phyloP scores from a whole-genome alignment of 257 asterid species.

The Verbena officinalis region DNA sequence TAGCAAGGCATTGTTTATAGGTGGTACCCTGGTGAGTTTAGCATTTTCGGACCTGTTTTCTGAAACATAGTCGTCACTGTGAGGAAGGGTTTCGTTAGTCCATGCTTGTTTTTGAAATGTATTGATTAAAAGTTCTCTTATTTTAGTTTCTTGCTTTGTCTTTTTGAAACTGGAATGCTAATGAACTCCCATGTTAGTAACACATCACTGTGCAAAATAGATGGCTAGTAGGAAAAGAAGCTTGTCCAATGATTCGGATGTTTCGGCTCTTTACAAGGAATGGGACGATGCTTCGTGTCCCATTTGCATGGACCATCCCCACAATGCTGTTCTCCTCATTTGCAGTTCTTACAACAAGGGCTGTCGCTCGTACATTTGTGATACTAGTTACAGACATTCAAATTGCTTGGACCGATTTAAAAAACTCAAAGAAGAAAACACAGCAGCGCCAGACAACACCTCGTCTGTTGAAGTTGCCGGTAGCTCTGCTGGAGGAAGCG shows the following conservation, averaged over 20 bases:
- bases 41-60: not conserved
- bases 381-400: constrained; percentile 91
- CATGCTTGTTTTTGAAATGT: constrained; percentile 6
- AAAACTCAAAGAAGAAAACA: constrained; percentile 62
- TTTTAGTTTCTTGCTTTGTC: constrained; percentile 13
- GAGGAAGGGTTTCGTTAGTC: not conserved
- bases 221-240: constrained; percentile 99
- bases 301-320: constrained; percentile 90
- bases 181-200: constrained; percentile 55
- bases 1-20: not conserved
- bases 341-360: constrained; percentile 90
- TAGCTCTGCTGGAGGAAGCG: constrained; percentile 12
- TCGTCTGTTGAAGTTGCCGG: constrained; percentile 7
- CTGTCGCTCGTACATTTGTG: constrained; percentile 88
- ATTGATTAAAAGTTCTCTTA: constrained; percentile 1
- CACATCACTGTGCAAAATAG: constrained; percentile 66
- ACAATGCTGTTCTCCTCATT: constrained; percentile 85
- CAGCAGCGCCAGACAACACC: constrained; percentile 37
- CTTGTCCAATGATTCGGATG: constrained; percentile 68
- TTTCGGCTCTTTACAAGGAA: constrained; percentile 69
- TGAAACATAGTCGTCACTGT: not conserved
- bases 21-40: constrained; percentile 3
- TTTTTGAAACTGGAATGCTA: constrained; percentile 34
- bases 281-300: constrained; percentile 95
- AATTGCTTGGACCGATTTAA: constrained; percentile 88